These are phyloP conservation scores for Rosa chinensis DNA, from an alignment of 306 rosid species.

Conservation along the genomic window DNA sequence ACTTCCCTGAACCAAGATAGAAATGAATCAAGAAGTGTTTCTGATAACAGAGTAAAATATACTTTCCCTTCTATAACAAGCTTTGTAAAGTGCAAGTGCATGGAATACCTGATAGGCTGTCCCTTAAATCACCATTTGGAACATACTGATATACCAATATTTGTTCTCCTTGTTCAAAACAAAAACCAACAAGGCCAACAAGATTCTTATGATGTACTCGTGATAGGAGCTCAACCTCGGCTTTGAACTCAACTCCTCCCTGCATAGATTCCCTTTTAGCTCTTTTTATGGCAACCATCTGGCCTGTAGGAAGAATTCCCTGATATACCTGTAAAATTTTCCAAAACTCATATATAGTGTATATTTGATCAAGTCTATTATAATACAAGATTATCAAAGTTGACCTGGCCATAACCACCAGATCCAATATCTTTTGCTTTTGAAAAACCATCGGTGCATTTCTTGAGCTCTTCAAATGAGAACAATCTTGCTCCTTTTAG, in stretches of 20 bases:
- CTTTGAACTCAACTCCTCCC: constrained; percentile 67
- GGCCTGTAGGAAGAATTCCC: constrained; percentile 59
- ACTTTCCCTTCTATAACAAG: neutral
- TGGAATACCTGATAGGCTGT: constrained; percentile 62
- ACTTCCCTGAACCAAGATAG: constrained; percentile 46
- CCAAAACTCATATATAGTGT: neutral
- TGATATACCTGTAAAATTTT: constrained; percentile 55
- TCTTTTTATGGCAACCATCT: constrained; percentile 66
- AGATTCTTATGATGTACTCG: constrained; percentile 88
- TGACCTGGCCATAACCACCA: constrained; percentile 87
- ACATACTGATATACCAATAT: constrained; percentile 74
- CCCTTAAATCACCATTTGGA: constrained; percentile 66
- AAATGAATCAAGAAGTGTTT: neutral
- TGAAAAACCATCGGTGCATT: constrained; percentile 54
- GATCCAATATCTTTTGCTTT: constrained; percentile 49
- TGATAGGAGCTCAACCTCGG: constrained; percentile 85
- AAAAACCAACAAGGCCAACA: constrained; percentile 70
- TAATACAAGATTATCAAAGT: constrained; percentile 4
- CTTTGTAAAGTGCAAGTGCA: neutral
- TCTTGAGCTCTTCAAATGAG: constrained; percentile 66
- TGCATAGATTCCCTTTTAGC: constrained; percentile 66
- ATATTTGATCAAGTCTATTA: neutral
- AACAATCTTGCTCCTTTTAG: constrained; percentile 69
- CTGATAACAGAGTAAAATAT: too few relatives aligned
- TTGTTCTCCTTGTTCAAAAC: constrained; percentile 79